phyloP scores from a whole-genome alignment of 139 green algal genomes.

The Chlorella sp. region DNA sequence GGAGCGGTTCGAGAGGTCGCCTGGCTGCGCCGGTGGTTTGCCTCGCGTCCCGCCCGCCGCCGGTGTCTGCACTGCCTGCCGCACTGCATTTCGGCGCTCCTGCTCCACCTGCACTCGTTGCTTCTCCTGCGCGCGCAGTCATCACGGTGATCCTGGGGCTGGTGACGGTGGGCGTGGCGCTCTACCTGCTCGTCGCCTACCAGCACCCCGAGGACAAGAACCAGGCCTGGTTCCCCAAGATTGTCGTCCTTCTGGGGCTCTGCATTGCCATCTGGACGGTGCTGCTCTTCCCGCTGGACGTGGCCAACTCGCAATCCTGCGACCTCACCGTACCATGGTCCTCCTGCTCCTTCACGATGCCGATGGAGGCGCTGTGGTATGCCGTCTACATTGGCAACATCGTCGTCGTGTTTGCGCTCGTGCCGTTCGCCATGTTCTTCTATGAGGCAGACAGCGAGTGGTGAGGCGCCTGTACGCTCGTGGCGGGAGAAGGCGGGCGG shows the following conservation, averaged over 20 bases:
- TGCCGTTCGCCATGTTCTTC: conserved; percentile 97
- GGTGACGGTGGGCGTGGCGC: conserved; percentile 63
- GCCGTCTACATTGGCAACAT: conserved; percentile 83
- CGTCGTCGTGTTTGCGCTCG: conserved; percentile 80
- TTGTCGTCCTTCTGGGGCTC: conserved; percentile 88
- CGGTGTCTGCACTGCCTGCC: neutral
- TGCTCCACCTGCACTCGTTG: neutral
- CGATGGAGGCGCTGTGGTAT: conserved; percentile 91
- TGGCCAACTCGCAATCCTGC: conserved; percentile 88
- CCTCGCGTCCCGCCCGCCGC: neutral
- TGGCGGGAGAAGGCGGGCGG: too few relatives aligned
- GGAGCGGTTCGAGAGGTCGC: neutral
- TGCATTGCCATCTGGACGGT: conserved; percentile 86
- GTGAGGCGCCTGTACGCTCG: conserved; percentile 39
- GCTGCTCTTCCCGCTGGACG: conserved; percentile 93
- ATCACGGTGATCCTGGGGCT: conserved; percentile 58
- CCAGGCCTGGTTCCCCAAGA: conserved; percentile 94
- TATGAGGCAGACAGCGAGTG: conserved; percentile 94
- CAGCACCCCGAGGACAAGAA: conserved; percentile 95
- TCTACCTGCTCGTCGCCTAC: conserved; percentile 93
- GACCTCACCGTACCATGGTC: conserved; percentile 55
- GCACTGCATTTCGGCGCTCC: neutral
- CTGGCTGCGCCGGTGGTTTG: neutral
- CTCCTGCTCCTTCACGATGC: conserved; percentile 84
- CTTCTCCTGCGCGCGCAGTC: conserved; percentile 16